Conservation (phyloP, 1,284 basidiomycete species). For the Apiotrichum montevideense region DNA sequence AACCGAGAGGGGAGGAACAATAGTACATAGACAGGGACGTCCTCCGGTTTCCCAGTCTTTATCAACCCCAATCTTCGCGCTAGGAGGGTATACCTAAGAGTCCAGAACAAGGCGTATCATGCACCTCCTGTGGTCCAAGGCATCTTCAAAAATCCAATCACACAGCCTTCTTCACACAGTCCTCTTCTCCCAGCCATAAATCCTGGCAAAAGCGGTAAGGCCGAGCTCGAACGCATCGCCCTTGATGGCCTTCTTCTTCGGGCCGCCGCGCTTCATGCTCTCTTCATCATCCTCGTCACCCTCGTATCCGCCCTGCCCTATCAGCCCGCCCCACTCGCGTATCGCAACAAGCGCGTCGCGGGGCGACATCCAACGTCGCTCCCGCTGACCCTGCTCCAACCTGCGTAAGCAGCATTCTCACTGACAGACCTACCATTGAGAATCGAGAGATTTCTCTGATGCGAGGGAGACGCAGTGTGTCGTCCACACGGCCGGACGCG, state of each 20-base stretch:
- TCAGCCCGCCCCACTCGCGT: slow-evolving; percentile 2
- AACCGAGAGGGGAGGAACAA: no score
- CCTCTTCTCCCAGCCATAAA: slow-evolving; percentile 8
- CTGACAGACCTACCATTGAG: slow-evolving; percentile 20
- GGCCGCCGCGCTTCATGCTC: slow-evolving; percentile 7
- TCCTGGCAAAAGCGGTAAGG: slow-evolving; percentile 15
- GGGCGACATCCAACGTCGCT: slow-evolving; percentile 26
- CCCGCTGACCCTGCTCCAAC: slow-evolving; percentile 32
- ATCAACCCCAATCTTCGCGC: no score
- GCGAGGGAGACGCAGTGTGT: slow-evolving; percentile 21
- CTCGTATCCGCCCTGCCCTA: not conserved
- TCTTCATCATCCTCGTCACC: not conserved
- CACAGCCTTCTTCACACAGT: no score
- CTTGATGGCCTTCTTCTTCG: slow-evolving; percentile 33
- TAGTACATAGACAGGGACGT: no score
- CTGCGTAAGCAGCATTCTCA: slow-evolving; percentile 9
- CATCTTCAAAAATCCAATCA: no score
- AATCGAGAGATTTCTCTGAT: slow-evolving; percentile 7
- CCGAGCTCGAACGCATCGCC: slow-evolving; percentile 31
- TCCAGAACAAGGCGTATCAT: no score
- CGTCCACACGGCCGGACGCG: slow-evolving; percentile 22
- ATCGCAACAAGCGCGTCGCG: slow-evolving; percentile 1
- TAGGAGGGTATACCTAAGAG: no score
- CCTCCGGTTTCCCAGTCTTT: no score
- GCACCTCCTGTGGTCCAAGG: no score